Evolutionary conservation across 2,329 filamentous ascomycete species (phyloP).

Genomic region (Ilyonectria mors-panacis): DNA sequence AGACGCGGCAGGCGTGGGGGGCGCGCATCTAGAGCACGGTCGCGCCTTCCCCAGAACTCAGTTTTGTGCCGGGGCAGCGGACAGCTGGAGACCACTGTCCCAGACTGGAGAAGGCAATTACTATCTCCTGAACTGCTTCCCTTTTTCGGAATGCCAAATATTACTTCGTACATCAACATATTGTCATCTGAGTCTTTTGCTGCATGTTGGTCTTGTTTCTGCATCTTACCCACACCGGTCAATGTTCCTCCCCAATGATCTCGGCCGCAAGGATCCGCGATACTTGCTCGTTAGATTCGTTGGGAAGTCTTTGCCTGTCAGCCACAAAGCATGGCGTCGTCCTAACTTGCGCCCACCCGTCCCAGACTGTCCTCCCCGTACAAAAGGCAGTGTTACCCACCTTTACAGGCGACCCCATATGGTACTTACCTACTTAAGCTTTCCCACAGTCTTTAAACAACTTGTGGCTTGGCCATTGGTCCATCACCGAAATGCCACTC

Average conservation of each 20-base stretch:
- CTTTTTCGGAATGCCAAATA: too few relatives aligned
- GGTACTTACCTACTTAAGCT: too few relatives aligned
- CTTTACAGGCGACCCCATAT: neutral
- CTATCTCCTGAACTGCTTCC: neutral
- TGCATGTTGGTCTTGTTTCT: neutral
- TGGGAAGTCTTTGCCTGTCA: neutral
- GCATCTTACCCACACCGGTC: neutral
- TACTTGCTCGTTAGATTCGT: neutral
- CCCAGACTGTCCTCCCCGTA: neutral
- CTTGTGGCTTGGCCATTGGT: neutral
- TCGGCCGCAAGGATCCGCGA: neutral
- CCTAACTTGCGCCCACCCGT: neutral
- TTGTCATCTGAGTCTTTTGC: neutral
- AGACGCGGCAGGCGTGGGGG: conserved; percentile 13
- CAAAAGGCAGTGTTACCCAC: neutral
- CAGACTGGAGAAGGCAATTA: neutral
- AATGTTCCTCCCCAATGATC: neutral
- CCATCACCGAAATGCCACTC: neutral
- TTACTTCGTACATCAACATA: too few relatives aligned
- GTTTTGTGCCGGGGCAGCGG: neutral
- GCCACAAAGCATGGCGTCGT: neutral
- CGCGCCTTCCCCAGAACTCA: neutral
- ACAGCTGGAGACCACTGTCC: neutral
- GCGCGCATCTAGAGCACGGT: neutral
- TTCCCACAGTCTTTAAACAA: neutral